Evolutionary conservation across 768 basidiomycete species (phyloP).

Genomic region (Guyanaporus albipodus): DNA sequence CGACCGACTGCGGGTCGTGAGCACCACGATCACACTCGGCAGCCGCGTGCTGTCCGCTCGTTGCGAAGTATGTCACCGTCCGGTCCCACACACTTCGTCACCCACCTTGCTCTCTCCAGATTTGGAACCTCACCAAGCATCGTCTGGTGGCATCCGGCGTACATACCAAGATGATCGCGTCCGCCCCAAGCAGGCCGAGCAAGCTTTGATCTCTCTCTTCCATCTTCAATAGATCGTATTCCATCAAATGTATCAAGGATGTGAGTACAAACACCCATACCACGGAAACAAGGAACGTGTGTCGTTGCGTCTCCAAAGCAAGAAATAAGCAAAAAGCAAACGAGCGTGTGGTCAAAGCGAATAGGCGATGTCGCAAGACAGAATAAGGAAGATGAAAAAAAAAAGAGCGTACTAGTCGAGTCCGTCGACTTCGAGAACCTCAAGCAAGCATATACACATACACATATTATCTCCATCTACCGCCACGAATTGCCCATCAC

Average conservation of each 20-base stretch:
- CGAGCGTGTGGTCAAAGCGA: background rate
- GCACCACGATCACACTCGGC: constrained; percentile 49
- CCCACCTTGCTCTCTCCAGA: constrained; percentile 31
- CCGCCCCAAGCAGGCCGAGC: constrained; percentile 15
- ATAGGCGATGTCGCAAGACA: constrained; percentile 8
- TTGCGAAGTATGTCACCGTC: constrained; percentile 44
- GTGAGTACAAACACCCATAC: constrained; percentile 10
- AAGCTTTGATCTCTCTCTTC: constrained; percentile 17
- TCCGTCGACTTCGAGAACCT: constrained; percentile 10
- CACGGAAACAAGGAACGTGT: constrained; percentile 8
- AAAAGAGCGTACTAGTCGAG: constrained; percentile 21
- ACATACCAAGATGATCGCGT: constrained; percentile 54
- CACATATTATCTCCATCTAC: background rate
- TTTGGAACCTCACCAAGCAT: constrained; percentile 52
- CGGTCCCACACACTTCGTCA: background rate
- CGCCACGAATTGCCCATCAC: constrained; percentile 3
- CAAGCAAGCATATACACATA: background rate
- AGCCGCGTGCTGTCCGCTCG: constrained; percentile 44
- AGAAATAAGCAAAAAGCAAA: background rate
- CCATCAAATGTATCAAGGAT: constrained; percentile 5
- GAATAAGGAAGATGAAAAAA: constrained; percentile 3
- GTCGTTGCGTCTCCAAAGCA: constrained; percentile 7
- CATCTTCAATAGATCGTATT: constrained; percentile 8
- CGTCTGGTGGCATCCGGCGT: constrained; percentile 52
- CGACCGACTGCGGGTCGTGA: constrained; percentile 49